Base-by-base conservation (phyloP, 1,284 basidiomycete genomes). In the Moesziomyces antarcticus region DNA sequence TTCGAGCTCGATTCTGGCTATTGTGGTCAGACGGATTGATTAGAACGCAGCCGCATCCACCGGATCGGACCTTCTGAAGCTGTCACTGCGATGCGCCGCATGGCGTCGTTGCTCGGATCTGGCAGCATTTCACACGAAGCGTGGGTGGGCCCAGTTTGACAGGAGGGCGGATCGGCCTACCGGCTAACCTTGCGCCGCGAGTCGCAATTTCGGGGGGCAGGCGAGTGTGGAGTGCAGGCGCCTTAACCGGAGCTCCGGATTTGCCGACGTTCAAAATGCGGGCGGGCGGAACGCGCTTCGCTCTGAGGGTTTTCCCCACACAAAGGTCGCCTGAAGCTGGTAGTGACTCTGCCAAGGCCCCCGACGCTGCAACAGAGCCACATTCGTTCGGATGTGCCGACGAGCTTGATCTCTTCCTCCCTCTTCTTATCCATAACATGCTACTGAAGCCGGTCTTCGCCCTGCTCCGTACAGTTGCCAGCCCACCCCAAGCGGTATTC, bases 171-270 rank as follows among this genome's bases (percentile, higher is more conserved):
- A 18, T 18, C 16, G 16, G 37, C 14, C 37, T 18, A 40, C 37
- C 37, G 37, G 37, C 16, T 40, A 40, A 11, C 14, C 37, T 7
- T 7, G 16, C 3, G 14, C 2, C 37, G 18, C 37, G 37, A 18
- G 37, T 40, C 37, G 37, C 16, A 7, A 40, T n/a, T 40, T 18
- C 18, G 6, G 37, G 37, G 16, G 37, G 37, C 37, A 18, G 14
- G 18, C 37, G 37, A 43, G 52, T 49, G 41, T 40, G 22, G 41
- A 33, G 50, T 45, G 48, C 46, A 50, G 46, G 37, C 46, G 56
- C 54, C 52, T 50, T 60, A 33, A 52, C 45, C 49, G 48, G 57
- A 24, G 42, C 44, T 48, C 53, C 63, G 56, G 57, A 66, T 33
- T 60, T 66, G 63, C 63, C 63, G 63, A 66, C 35, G 46, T 8